Base-by-base conservation (phyloP, 495 filamentous ascomycete species). In the Acidiella bohemica region DNA sequence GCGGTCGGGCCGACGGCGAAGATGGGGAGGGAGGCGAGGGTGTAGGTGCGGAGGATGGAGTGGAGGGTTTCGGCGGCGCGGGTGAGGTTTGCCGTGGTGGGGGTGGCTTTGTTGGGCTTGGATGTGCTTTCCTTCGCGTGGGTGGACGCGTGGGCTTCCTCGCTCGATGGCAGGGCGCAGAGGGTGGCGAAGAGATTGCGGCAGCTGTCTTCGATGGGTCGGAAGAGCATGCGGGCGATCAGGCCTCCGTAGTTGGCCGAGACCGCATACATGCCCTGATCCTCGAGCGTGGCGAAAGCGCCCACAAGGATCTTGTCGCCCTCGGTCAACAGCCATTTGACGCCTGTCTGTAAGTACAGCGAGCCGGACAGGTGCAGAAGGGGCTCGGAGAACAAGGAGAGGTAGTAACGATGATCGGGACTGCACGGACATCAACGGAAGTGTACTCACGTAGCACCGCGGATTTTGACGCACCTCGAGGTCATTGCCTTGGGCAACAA, bases 161-260 rank as follows among this genome's bases (percentile, higher is more conserved):
- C 25, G 25, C n/a, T n/a, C n/a, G 25, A 27, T 11, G 39, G 4
- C 6, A 39, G 22, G 7, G 54, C 53, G 45, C 60, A 63, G 8
- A 94, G 67, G 34, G 77, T 77, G 24, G 80, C 81, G 55, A 96
- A 95, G 43, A 93, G 72, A 47, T 77, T 83, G 17, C 92, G 78
- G 45, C 78, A 81, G 49, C 78, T 84, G 58, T 96, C 92, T 54
- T 99, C 90, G 50, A 96, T 73, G 8, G 90, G 90, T 52, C 95
- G 90, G 58, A 99, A 90, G 40, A 99, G 60, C 41, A 95, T 73
- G 10, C 90, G 78, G 2, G 92, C 90, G 36, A 92, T 59, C 2
- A 99, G 72, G 6, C 84, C 80, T 28, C 92, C 90, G 64, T 99
- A 99, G 54, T 95, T 95, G 36, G 81, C 78, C 21, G 88, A 90